These are phyloP conservation scores for Thelonectria rubi DNA, from an alignment of 2,329 filamentous ascomycete species.

Conservation along the genomic window DNA sequence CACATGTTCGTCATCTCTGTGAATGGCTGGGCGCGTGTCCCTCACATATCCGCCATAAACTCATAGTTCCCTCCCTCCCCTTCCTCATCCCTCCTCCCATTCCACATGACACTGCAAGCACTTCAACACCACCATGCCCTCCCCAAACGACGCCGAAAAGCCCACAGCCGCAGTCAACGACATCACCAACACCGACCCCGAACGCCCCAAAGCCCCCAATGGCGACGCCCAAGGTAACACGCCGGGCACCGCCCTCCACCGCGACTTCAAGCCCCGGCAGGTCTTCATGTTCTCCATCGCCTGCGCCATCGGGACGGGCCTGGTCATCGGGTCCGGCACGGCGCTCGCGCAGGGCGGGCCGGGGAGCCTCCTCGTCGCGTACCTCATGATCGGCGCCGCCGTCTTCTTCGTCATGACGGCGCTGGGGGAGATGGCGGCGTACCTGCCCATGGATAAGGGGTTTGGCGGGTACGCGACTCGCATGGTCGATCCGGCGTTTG, in stretches of 20 bases:
- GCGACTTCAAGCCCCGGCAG: conserved; percentile 43
- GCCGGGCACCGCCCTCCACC: conserved; percentile 17
- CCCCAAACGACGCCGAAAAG: too few species aligned
- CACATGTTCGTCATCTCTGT: too few species aligned
- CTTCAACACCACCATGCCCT: too few species aligned
- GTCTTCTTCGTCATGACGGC: conserved; percentile 66
- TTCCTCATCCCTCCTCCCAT: too few species aligned
- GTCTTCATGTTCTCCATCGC: conserved; percentile 51
- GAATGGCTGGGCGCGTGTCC: too few species aligned
- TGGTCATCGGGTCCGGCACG: conserved; percentile 63
- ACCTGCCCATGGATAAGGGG: conserved; percentile 42
- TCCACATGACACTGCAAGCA: too few species aligned
- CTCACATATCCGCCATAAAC: too few species aligned
- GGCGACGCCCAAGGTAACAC: too few species aligned
- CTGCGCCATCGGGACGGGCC: conserved; percentile 50
- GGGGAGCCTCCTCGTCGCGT: conserved; percentile 51
- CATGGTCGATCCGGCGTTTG: conserved; percentile 45
- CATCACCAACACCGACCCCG: too few species aligned
- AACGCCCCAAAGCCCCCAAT: too few species aligned
- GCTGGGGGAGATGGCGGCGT: conserved; percentile 47
- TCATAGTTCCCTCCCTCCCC: too few species aligned
- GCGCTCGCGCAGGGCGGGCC: conserved; percentile 59
- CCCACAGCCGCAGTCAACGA: too few species aligned
- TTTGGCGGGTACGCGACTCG: conserved; percentile 44
- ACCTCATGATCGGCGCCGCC: conserved; percentile 55